Base-by-base conservation (phyloP, 1,139 yeast genomes). In the Hansenula anomala region DNA sequence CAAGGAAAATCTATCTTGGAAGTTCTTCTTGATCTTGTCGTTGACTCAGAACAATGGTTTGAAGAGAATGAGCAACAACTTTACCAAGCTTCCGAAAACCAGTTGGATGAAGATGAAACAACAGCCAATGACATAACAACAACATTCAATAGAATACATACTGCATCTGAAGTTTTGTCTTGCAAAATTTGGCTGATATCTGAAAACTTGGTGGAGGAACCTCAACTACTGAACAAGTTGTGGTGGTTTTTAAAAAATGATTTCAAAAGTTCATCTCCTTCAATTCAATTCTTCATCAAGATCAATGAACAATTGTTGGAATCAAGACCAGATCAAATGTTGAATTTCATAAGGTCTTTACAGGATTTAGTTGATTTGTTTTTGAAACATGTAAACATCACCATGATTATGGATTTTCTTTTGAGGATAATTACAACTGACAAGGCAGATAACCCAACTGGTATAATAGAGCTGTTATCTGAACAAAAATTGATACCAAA, bases 141-240 rank as follows among this genome's bases (percentile, higher is more conserved):
- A 11, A 37, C 42, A 13, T 37, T 50, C 30, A 53, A 49, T 29
- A 42, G 54, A 57, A 49, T 94, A n/a, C 82, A 86, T 40, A 69
- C 85, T 36, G 87, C 95, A 1, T 83, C 96, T 0, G 98, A 92
- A 56, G 83, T 92, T 22, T 71, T 92, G 35, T 78, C 94, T 32
- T 84, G 94, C n/a, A 97, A 92, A 58, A 94, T 89, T 17, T 92
- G 97, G 97, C 78, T 95, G 10, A 71, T 92, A 25, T 86, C 95
- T 6, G 97, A 94, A 56, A 80, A 96, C 0, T 78, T 92, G 33
- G 86, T 92, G 75, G 95, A 87, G 55, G 78, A 82, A 40, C 70
- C 78, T 2, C 63, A 65, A 4, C 73, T 85, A 42, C 61, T 94
- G 44, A 74, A 77, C 43, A 78, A 75, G 52, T 68, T 94, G 38